Percentiles rank a stretch among this genome's conserved stretches.
These are phyloP conservation scores for Cystobasidium tubakii DNA, from an alignment of 768 basidiomycete species.

Conservation along the genomic window DNA sequence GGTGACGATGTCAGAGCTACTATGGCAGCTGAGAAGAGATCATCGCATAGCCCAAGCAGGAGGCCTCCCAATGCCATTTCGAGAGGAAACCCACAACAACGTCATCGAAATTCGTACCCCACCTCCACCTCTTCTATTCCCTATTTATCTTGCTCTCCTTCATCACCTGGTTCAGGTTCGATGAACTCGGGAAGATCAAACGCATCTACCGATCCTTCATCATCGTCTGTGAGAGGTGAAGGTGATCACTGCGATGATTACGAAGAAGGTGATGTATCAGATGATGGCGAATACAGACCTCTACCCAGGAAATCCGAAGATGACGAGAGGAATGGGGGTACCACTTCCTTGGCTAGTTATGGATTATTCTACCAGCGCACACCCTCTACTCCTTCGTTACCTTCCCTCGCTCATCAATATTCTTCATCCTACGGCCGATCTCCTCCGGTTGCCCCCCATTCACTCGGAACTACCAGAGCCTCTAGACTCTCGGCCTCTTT, in stretches of 20 bases:
- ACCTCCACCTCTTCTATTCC: constrained; percentile 20
- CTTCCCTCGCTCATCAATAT: background rate
- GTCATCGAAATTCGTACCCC: background rate
- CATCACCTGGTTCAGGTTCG: constrained; percentile 27
- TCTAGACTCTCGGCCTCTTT: constrained; percentile 23
- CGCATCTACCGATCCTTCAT: constrained; percentile 29
- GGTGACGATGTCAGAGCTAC: constrained; percentile 20
- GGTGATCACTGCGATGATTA: background rate
- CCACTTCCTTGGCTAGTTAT: constrained; percentile 8
- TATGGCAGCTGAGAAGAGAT: background rate
- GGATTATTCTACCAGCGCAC: constrained; percentile 32
- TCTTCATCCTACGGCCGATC: constrained; percentile 13
- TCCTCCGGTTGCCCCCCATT: background rate
- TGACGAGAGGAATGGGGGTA: constrained; percentile 1
- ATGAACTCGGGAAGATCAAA: constrained; percentile 9
- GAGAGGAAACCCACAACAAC: background rate
- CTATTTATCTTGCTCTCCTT: constrained; percentile 29
- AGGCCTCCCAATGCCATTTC: constrained; percentile 10
- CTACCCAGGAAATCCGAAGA: constrained; percentile 10
- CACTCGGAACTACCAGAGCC: background rate
- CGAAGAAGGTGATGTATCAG: background rate
- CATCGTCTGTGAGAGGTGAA: constrained; percentile 13
- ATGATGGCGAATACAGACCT: constrained; percentile 16
- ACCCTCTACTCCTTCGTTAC: constrained; percentile 28
- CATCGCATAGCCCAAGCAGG: background rate